Evolutionary conservation across 805 yeast genomes (phyloP), one percentile per base, ranked within the genome.

Genomic region (Candida sphagnicola): DNA sequence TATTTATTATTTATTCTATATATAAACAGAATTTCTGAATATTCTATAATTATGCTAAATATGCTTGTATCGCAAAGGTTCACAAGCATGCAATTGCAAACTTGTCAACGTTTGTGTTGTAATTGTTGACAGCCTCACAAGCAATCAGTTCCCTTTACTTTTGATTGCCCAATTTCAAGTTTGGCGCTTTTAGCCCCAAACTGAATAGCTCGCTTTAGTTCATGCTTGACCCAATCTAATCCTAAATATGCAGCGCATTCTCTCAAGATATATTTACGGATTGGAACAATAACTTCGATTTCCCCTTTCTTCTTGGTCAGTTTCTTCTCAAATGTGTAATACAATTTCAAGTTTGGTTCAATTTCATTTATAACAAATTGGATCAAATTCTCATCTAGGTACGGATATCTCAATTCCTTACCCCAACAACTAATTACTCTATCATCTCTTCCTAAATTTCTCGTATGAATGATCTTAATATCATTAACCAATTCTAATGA

Each of bases 141-240:
- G 19, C 38, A 35, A 50, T 83, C 93, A 0, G 90, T 84, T 0
- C 98, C 98, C 50, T 80, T 83, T 29, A 75, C 68, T 48, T 78
- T 83, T 3, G 90, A 82, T 31, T 83, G 77, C 1, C 91, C 91
- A 3, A 79, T 71, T 45, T 85, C 90, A 82, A 93, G 79, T 59
- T 91, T 95, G 1, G 99, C 99, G 54, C 95, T 83, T 46, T 85
- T 81, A 0, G 98, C 86, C 0, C 99, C 99, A 59, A 93, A 93
- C 55, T 93, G 99, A 43, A 93, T 89, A 0, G 99, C 99, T 34
- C 99, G 70, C 55, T 93, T 93, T 1, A 84, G 78, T 54, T 93
- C 98, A 16, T 69, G 65, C 13, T 78, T 63, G 0, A 89, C 93
- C 56, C 70, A 72, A 0, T 46, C 55, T 24, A 87, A 54, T 0